Percentiles rank a stretch among this genome's conserved stretches.
Evolutionary conservation across 805 yeast genomes (phyloP).

Genomic region (Saturnispora quitensis): DNA sequence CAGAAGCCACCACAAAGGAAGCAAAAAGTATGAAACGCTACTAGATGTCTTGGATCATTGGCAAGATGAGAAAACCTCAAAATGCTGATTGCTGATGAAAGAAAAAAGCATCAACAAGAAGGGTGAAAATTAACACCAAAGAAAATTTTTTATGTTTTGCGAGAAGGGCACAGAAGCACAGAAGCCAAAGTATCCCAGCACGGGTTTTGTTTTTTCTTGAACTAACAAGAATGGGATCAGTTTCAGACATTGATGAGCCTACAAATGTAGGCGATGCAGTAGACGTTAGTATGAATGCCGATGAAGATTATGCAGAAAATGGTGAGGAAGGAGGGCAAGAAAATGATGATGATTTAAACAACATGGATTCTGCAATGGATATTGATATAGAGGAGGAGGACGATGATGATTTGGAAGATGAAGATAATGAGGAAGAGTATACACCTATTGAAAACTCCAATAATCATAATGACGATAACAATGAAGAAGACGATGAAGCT

Average conservation of each 20-base stretch:
- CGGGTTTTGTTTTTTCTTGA: neutral
- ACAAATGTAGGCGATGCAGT: neutral
- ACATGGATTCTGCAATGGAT: conserved; percentile 13
- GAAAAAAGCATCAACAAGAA: neutral
- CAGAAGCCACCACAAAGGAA: neutral
- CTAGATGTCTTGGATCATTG: neutral
- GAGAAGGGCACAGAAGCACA: neutral
- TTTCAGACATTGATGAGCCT: neutral
- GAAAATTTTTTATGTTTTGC: neutral
- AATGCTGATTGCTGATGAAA: conserved; percentile 3
- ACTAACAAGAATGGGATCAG: neutral
- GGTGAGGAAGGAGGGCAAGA: neutral
- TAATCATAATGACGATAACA: conserved; percentile 5
- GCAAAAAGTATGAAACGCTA: neutral
- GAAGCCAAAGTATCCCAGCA: neutral
- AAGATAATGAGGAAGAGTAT: conserved; percentile 13
- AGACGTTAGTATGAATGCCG: neutral
- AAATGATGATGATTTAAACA: conserved; percentile 1
- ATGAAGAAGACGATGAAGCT: conserved; percentile 1
- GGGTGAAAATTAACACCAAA: neutral
- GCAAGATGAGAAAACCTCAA: conserved; percentile 8
- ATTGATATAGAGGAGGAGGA: conserved; percentile 9
- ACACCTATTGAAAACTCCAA: conserved; percentile 21
- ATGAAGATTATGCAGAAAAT: neutral
- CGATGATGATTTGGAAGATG: conserved; percentile 19